Evolutionary conservation across 169 alveolate genomes (phyloP).

Genomic region (Plasmodium malariae): DNA sequence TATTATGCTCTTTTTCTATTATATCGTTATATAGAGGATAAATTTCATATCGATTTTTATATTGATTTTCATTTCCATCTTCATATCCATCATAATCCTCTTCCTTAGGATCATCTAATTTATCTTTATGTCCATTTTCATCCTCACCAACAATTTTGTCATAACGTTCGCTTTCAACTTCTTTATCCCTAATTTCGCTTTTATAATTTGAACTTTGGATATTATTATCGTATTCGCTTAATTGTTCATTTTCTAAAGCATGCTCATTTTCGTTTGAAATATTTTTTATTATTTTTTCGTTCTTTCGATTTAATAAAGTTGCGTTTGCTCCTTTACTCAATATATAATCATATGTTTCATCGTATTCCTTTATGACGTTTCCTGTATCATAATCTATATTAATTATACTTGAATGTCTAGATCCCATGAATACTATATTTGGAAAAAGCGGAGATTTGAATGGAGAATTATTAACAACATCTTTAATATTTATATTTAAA

Average conservation of each 20-base stretch:
- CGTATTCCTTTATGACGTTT: constrained; percentile 51
- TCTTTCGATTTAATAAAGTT: constrained; percentile 24
- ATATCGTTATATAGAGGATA: background rate
- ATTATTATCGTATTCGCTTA: background rate
- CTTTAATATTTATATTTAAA: constrained; percentile 83
- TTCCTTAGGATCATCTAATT: background rate
- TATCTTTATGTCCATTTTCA: no score
- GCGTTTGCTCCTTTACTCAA: background rate
- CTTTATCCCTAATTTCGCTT: no score
- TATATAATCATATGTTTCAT: constrained; percentile 20
- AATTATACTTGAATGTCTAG: constrained; percentile 80
- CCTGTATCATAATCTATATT: constrained; percentile 75
- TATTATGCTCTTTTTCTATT: background rate
- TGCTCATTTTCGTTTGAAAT: background rate
- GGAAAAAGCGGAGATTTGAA: constrained; percentile 84
- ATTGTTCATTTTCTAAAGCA: background rate
- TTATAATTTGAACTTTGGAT: background rate
- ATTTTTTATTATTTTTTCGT: constrained; percentile 18
- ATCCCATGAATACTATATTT: constrained; percentile 84
- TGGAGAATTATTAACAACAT: constrained; percentile 87
- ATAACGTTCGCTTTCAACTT: no score
- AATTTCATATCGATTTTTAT: background rate
- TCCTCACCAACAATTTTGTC: no score
- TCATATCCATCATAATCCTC: background rate
- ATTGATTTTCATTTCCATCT: background rate